These are phyloP conservation scores for Blastocystis sp. DNA, from an alignment of 352 stramenopile genomes.

Conservation along the genomic window DNA sequence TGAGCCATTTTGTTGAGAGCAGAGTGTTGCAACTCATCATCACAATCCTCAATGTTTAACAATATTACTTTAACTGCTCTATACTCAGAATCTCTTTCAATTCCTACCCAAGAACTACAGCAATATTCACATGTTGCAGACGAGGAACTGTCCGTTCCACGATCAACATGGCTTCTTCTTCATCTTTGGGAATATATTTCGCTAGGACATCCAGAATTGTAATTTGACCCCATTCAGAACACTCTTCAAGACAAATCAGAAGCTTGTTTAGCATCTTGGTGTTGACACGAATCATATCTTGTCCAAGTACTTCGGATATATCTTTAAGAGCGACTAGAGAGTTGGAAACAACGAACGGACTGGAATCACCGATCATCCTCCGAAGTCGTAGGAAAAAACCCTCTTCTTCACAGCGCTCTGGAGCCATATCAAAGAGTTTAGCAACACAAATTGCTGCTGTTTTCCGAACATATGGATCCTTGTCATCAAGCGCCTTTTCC, in stretches of 20 bases:
- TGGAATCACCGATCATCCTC: slow-evolving; percentile 59
- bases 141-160: slow-evolving; percentile 93
- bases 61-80: slow-evolving; percentile 89
- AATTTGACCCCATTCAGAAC: slow-evolving; percentile 98
- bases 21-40: slow-evolving; percentile 66
- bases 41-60: slow-evolving; percentile 82
- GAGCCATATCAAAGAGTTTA: slow-evolving; percentile 98
- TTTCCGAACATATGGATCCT: slow-evolving; percentile 97
- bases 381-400: slow-evolving; percentile 77
- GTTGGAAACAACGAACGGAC: slow-evolving; percentile 86
- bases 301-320: slow-evolving; percentile 87
- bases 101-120: slow-evolving; percentile 83
- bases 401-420: slow-evolving; percentile 87
- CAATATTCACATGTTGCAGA: slow-evolving; percentile 93
- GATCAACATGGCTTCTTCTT: slow-evolving; percentile 89
- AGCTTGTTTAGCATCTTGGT: slow-evolving; percentile 77
- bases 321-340: slow-evolving; percentile 89
- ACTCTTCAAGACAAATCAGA: slow-evolving; percentile 93
- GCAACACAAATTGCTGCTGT: slow-evolving; percentile 96
- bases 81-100: background rate
- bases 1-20: slow-evolving; percentile 82
- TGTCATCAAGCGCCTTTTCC: slow-evolving; percentile 27
- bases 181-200: slow-evolving; percentile 83
- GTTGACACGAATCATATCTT: slow-evolving; percentile 86
- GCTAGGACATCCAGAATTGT: slow-evolving; percentile 92